Evolutionary conservation across 805 yeast genomes (phyloP), one percentile per base, ranked within the genome.

Genomic region (Lachancea sp.): DNA sequence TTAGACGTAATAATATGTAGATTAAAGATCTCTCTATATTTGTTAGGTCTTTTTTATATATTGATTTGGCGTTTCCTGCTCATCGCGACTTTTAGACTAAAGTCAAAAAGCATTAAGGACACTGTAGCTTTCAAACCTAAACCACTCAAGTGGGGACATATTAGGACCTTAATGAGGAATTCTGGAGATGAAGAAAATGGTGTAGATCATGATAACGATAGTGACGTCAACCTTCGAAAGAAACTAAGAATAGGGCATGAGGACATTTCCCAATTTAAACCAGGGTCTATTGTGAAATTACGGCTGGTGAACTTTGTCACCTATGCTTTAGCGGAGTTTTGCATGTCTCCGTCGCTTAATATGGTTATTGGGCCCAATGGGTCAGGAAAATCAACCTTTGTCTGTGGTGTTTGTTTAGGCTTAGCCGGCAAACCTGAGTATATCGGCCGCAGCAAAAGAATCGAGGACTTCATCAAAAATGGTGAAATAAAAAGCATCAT

Each of bases 361-460:
- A 77, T 92, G 80, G 83, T 92, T 43, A 82, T 92, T 39, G 98
- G 97, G 0, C 97, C 97, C 9, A 92, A 92, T 58, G 99, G 99
- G 25, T 77, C 95, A 0, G 98, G 98, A 5, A 92, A 92, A 55
- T 80, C 92, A 28, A 87, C 97, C 0, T 76, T 92, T 52, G 89
- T 92, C 3, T 85, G 96, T 45, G 97, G 96, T 0, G 76, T 90
- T 1, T 90, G 95, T 56, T 68, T 92, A 24, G 95, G 96, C 0
- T 64, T 92, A 13, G 90, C 82, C 1, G 97, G 97, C 1, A 77
- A 74, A 53, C 72, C 84, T 17, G 84, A 76, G 29, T 65, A 78
- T 31, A 73, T 89, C 43, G 94, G 92, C 3, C 83, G 74, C 67
- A 82, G 68, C 57, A 75, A 55, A 60, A 76, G 72, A 30, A 58